phyloP scores from a whole-genome alignment of 495 filamentous ascomycete genomes.

The Daldinia grandis region DNA sequence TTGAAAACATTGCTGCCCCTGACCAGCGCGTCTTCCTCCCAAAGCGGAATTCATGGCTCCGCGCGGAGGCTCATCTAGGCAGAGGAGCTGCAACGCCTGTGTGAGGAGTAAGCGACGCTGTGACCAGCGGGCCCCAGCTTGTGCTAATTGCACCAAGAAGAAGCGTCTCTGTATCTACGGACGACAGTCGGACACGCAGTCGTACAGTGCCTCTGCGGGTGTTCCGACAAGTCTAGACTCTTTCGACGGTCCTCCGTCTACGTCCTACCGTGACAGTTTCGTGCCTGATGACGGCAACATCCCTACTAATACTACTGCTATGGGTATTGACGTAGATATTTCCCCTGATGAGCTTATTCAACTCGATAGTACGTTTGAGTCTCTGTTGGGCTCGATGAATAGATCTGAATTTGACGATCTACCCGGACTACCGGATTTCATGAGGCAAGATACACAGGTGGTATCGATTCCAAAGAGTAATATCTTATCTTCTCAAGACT shows the following conservation, averaged over 20 bases:
- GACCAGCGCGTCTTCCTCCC: not conserved
- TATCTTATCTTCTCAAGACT: conserved; percentile 19
- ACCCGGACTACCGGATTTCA: not conserved
- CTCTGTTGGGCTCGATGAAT: conserved; percentile 16
- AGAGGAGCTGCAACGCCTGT: conserved; percentile 53
- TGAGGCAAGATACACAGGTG: conserved; percentile 5
- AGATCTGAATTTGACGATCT: conserved; percentile 1
- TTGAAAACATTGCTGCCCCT: not conserved
- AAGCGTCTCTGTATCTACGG: conserved; percentile 45
- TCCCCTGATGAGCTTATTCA: conserved; percentile 10
- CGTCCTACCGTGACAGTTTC: not conserved
- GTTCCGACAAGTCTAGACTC: conserved; percentile 17
- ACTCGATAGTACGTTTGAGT: conserved; percentile 20
- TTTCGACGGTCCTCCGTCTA: conserved; percentile 1
- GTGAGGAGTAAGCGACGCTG: conserved; percentile 50
- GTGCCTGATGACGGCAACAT: not conserved
- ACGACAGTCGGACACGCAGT: conserved; percentile 11
- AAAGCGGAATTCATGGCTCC: conserved; percentile 21
- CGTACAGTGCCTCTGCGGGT: conserved; percentile 10
- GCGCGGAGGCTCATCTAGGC: conserved; percentile 36
- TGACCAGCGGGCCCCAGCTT: conserved; percentile 48
- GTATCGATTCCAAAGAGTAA: conserved; percentile 8
- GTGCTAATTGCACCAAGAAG: conserved; percentile 47
- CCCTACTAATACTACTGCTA: not conserved
- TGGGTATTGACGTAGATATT: conserved; percentile 3